Evolutionary conservation across 345 rosid genomes (phyloP), one percentile per base, ranked within the genome.

Genomic region (Brassica rapa): DNA sequence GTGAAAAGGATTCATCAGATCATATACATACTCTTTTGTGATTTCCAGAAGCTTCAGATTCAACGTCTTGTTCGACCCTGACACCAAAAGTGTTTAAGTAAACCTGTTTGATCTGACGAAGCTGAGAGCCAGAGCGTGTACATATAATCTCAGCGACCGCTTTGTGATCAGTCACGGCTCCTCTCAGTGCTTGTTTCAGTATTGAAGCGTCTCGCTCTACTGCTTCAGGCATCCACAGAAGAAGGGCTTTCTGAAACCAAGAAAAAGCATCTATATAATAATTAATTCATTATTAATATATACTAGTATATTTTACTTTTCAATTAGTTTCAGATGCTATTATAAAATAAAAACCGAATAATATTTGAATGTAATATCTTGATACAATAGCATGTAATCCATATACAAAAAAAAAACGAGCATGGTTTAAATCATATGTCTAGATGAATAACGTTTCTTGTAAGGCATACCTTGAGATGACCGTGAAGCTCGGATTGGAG

Each of bases 211-310:
- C 90, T 37, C 93, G 59, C 41, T 81, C 85, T 15, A 77, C 68
- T 21, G 91, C 87, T 60, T 81, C 88, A 62, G 77, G 84, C 90
- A 90, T 79, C 95, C 93, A 88, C 0, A 90, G 62, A 55, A 83
- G 60, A 32, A 88, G 72, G 0, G 92, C 90, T 86, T 80, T 90
- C 92, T 90, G 24, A 79, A 67, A 19, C 12, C 19, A 35, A 46
- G 16, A n/a, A 76, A 23, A 41, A 51, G 7, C 19, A 14, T 49
- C 6, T 49, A n/a, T 4, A n/a, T 12, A 14, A 11, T 46, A 46
- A 46, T 4, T 46, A 46, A 46, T 14, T 46, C 53, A 12, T 43
- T 12, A 43, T 43, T 11, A 11, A 43, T 43, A 41, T 41, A 41
- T 41, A 37, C 43, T 37, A 37, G 21, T 37, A 37, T 37, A 37